Percentiles rank a stretch among this genome's conserved stretches.
These are phyloP conservation scores for Claviceps arundinis DNA, from an alignment of 2,329 filamentous ascomycete species.

Conservation along the genomic window DNA sequence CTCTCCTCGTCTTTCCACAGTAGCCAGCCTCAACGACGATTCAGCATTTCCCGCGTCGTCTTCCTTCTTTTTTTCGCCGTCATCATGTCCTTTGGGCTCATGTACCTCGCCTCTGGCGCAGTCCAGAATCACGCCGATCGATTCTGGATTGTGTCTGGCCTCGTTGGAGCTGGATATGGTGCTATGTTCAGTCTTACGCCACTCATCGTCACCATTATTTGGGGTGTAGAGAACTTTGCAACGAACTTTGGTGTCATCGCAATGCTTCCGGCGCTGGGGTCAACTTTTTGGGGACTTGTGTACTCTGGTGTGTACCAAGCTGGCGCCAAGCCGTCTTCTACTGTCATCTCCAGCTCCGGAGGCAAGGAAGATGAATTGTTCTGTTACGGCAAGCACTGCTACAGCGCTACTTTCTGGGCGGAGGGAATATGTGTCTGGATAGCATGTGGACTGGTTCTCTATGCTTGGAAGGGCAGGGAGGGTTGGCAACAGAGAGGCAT, in stretches of 20 bases:
- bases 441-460: slow-evolving; percentile 57
- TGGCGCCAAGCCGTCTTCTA: slow-evolving; percentile 35
- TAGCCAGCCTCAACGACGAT: slow-evolving; percentile 17
- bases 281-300: slow-evolving; percentile 80
- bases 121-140: slow-evolving; percentile 62
- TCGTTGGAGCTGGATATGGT: slow-evolving; percentile 85
- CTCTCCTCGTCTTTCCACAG: slow-evolving; percentile 17
- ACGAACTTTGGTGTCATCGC: slow-evolving; percentile 96
- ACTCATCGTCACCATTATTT: slow-evolving; percentile 90
- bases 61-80: slow-evolving; percentile 68
- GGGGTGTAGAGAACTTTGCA: slow-evolving; percentile 97
- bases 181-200: slow-evolving; percentile 81
- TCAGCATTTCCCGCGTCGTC: slow-evolving; percentile 60
- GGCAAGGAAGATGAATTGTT: slow-evolving; percentile 35
- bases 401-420: slow-evolving; percentile 72
- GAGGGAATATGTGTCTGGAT: slow-evolving; percentile 70
- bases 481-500: slow-evolving; percentile 70
- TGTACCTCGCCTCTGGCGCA: slow-evolving; percentile 62
- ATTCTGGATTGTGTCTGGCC: slow-evolving; percentile 74
- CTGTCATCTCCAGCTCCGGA: slow-evolving; percentile 12
- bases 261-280: slow-evolving; percentile 77
- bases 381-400: slow-evolving; percentile 74
- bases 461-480: slow-evolving; percentile 67
- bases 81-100: slow-evolving; percentile 61
- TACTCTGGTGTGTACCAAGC: slow-evolving; percentile 72